These are phyloP conservation scores for Fusarium protoensiforme DNA, from an alignment of 2,329 filamentous ascomycete genomes.

Conservation along the genomic window DNA sequence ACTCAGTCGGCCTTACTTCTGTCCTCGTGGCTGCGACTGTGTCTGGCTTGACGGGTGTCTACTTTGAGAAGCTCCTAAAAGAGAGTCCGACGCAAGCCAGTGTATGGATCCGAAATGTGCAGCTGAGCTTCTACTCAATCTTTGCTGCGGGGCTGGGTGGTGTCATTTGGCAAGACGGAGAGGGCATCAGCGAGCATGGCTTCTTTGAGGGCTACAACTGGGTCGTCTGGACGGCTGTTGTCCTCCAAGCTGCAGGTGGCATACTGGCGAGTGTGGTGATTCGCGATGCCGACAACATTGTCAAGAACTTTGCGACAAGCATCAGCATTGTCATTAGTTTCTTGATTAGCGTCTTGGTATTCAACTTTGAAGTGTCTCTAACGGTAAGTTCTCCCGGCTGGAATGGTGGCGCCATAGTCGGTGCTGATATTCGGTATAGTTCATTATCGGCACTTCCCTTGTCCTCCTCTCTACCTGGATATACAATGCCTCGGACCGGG, in stretches of 20 bases:
- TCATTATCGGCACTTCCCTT: constrained; percentile 80
- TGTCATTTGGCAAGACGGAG: constrained; percentile 87
- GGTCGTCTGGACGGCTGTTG: constrained; percentile 87
- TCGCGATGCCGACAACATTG: constrained; percentile 72
- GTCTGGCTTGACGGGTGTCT: constrained; percentile 87
- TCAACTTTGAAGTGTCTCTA: constrained; percentile 79
- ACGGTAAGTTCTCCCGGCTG: constrained; percentile 66
- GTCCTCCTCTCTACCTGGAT: constrained; percentile 88
- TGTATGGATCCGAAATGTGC: constrained; percentile 94
- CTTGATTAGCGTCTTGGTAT: constrained; percentile 85
- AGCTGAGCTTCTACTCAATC: constrained; percentile 92
- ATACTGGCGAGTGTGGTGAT: constrained; percentile 70
- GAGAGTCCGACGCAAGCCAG: constrained; percentile 80
- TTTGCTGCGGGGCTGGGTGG: constrained; percentile 90
- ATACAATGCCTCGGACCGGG: constrained; percentile 76
- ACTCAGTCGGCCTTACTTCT: constrained; percentile 80
- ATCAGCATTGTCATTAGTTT: constrained; percentile 92
- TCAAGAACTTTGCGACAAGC: constrained; percentile 93
- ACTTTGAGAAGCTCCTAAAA: constrained; percentile 92
- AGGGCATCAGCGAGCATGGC: constrained; percentile 82
- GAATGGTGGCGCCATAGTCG: background rate
- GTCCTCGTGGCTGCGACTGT: constrained; percentile 82
- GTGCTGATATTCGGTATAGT: constrained; percentile 62
- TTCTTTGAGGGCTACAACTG: constrained; percentile 97
- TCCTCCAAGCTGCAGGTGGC: constrained; percentile 85